Evolutionary conservation across 306 rosid genomes (phyloP), one percentile per base, ranked within the genome.

Genomic region (Leucaena leucocephala): DNA sequence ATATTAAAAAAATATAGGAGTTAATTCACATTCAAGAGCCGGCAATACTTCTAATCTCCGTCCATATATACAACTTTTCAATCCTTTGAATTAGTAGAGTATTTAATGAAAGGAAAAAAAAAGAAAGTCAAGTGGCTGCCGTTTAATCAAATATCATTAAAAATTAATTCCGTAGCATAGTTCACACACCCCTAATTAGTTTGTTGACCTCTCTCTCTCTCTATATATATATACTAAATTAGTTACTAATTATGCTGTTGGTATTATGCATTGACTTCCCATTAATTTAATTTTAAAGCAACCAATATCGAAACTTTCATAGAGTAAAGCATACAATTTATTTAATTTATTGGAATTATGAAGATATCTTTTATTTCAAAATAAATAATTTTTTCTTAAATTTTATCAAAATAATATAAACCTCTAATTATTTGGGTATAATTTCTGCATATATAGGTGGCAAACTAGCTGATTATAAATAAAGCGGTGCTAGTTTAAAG

Each of bases 81-180:
- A 5, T 62, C 68, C 11, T 64, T 36, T 36, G 46, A 64, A 38
- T 64, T 64, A 7, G 22, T 6, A 34, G 44, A 34, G 44, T 3
- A 64, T 38, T 15, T 36, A 42, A 67, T 22, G 72, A 76, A 71
- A 70, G 27, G 1, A 72, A 75, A 76, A n/a, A n/a, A n/a, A n/a
- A n/a, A n/a, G n/a, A n/a, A 57, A 71, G 3, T 71, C 59, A 1
- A 71, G 77, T 71, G 79, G 81, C 79, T 65, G 27, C 46, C 13
- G 13, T 14, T 33, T 33, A 79, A 33, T 21, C 17, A 75, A 9
- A 54, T 54, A 54, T 17, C 4, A 2, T 54, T 8, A 5, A 57
- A 57, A 57, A 57, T 55, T 19, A 57, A 7, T 57, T 19, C 9
- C 35, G 14, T 9, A 57, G 15, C 35, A 57, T 7, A 7, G 1